These are phyloP conservation scores for Stephania cephalantha DNA, from an alignment of 164 flowering plant genomes.

Conservation along the genomic window DNA sequence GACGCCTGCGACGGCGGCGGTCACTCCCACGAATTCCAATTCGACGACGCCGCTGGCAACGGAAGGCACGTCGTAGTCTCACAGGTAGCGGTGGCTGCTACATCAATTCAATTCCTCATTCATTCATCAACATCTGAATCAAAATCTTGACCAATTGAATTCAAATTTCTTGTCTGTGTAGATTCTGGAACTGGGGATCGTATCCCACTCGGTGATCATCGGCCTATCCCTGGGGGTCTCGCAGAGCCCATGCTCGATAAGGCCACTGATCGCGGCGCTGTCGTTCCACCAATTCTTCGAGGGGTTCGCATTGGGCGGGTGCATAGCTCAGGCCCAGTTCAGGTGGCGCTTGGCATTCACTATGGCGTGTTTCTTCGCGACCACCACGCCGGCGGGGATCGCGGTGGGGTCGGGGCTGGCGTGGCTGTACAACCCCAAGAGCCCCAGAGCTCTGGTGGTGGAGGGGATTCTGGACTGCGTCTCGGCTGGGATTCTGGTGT, in stretches of 20 bases:
- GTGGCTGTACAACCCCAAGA: slow-evolving; percentile 55
- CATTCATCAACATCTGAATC: neutral
- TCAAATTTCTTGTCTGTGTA: slow-evolving; percentile 18
- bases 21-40: neutral
- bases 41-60: neutral
- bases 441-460: slow-evolving; percentile 53
- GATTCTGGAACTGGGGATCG: slow-evolving; percentile 89
- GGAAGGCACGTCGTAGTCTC: slow-evolving; percentile 4
- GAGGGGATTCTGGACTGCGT: slow-evolving; percentile 76
- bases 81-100: neutral
- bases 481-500: slow-evolving; percentile 83
- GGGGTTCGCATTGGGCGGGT: slow-evolving; percentile 94
- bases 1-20: slow-evolving; percentile 4
- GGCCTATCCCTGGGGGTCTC: slow-evolving; percentile 93
- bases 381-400: slow-evolving; percentile 76
- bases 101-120: neutral
- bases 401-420: slow-evolving; percentile 52
- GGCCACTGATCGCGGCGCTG: slow-evolving; percentile 80
- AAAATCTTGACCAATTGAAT: too few species aligned
- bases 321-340: slow-evolving; percentile 82
- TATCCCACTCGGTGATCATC: slow-evolving; percentile 82
- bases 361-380: slow-evolving; percentile 86
- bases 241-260: slow-evolving; percentile 78
- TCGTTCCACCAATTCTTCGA: slow-evolving; percentile 96
- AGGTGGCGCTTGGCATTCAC: slow-evolving; percentile 36